Evolutionary conservation across 257 asterid genomes (phyloP).

Genomic region (Plectranthus barbatus): DNA sequence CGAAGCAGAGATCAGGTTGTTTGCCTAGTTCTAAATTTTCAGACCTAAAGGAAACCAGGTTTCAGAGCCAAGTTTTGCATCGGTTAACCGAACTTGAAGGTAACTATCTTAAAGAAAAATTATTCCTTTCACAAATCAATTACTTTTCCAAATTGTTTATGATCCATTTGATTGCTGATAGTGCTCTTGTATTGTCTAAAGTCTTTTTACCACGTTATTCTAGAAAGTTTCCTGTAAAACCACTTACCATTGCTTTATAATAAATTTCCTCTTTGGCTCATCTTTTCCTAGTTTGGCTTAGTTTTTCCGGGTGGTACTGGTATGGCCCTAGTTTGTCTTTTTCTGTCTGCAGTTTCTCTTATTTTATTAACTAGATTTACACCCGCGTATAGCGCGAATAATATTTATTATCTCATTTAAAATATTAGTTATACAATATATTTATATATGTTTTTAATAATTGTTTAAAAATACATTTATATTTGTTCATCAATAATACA

Average conservation of each 20-base stretch:
- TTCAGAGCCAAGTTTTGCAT: constrained; percentile 53
- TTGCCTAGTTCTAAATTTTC: constrained; percentile 57
- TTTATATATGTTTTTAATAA: too few species aligned
- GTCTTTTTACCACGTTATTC: neutral
- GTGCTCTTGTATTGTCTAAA: neutral
- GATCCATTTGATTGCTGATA: constrained; percentile 11
- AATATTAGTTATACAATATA: too few species aligned
- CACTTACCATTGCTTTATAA: neutral
- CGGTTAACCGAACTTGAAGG: constrained; percentile 89
- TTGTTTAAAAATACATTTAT: too few species aligned
- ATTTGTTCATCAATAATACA: too few species aligned
- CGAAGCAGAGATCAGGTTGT: constrained; percentile 54
- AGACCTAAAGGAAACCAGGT: constrained; percentile 53
- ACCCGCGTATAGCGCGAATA: too few species aligned
- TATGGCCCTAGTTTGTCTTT: too few species aligned
- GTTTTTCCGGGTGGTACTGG: too few species aligned
- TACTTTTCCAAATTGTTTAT: neutral
- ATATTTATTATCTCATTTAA: too few species aligned
- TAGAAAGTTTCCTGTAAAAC: neutral
- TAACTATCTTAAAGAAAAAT: constrained; percentile 21
- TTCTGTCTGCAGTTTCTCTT: neutral
- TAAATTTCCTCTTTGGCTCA: neutral
- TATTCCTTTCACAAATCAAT: neutral
- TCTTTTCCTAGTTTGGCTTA: neutral
- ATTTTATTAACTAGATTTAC: too few species aligned